Conservation (phyloP, 805 yeast genomes). For the Dipodascopsis uninucleata region DNA sequence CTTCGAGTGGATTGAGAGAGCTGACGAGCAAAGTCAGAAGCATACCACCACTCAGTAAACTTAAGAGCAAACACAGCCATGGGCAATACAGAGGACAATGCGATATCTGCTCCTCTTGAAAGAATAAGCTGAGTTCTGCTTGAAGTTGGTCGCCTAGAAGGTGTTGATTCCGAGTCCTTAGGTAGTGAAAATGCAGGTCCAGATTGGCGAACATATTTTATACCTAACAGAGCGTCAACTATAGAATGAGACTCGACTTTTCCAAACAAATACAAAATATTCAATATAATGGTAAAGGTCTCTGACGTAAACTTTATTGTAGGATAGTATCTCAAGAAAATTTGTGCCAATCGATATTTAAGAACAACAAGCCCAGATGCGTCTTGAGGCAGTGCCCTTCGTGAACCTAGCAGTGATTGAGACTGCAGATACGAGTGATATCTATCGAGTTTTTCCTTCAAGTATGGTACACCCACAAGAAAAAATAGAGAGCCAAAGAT, state of each 20-base stretch:
- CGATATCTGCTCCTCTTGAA: constrained; percentile 12
- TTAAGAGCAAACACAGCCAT: constrained; percentile 75
- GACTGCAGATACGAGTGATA: constrained; percentile 63
- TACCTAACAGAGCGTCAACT: constrained; percentile 56
- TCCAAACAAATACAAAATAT: constrained; percentile 66
- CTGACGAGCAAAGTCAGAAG: constrained; percentile 64
- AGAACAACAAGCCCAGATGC: constrained; percentile 2
- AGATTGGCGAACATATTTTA: constrained; percentile 61
- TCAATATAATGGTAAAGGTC: constrained; percentile 51
- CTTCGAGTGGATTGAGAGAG: constrained; percentile 33
- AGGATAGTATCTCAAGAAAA: constrained; percentile 63
- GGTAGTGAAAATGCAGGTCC: background rate
- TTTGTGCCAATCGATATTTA: constrained; percentile 29
- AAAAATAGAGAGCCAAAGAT: constrained; percentile 48
- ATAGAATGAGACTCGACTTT: constrained; percentile 59
- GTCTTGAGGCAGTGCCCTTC: constrained; percentile 33
- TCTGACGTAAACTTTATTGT: constrained; percentile 46
- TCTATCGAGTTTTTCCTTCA: constrained; percentile 63
- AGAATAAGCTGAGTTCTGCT: background rate
- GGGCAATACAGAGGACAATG: constrained; percentile 55
- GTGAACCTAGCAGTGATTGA: constrained; percentile 49
- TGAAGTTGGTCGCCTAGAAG: constrained; percentile 9
- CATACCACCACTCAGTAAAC: constrained; percentile 91
- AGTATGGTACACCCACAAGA: constrained; percentile 53
- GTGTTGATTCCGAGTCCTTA: background rate